Percentiles rank a stretch among this genome's conserved stretches.
Conservation (phyloP, 352 stramenopile species). For the Pythium biforme region DNA sequence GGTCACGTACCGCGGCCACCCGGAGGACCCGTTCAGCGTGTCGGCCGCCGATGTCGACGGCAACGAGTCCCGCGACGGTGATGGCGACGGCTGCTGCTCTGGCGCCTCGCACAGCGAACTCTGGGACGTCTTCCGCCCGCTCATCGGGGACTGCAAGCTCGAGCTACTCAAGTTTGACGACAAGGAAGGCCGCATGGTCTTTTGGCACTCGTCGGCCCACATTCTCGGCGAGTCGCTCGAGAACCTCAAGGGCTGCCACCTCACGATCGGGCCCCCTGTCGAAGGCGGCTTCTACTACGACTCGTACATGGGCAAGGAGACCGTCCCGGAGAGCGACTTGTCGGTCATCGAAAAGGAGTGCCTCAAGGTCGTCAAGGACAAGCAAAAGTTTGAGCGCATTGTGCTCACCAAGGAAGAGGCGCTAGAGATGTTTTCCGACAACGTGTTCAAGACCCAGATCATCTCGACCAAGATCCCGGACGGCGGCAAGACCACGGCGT, state of each 20-base stretch:
- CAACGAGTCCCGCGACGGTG: constrained; percentile 67
- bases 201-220: constrained; percentile 99
- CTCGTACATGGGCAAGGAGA: constrained; percentile 94
- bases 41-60: constrained; percentile 88
- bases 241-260: constrained; percentile 93
- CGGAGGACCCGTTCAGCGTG: constrained; percentile 75
- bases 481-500: constrained; percentile 94
- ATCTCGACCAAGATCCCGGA: constrained; percentile 95
- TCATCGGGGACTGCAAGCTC: constrained; percentile 96
- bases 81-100: constrained; percentile 47
- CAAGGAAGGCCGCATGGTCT: constrained; percentile 83
- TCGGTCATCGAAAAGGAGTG: constrained; percentile 90
- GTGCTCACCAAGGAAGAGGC: constrained; percentile 95
- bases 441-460: constrained; percentile 98
- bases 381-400: constrained; percentile 92
- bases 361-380: constrained; percentile 93
- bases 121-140: constrained; percentile 96
- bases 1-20: constrained; percentile 80
- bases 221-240: constrained; percentile 98
- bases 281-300: constrained; percentile 99
- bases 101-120: constrained; percentile 76
- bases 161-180: constrained; percentile 99
- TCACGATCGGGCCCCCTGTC: constrained; percentile 93
- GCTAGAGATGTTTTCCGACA: constrained; percentile 98
- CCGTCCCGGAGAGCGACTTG: constrained; percentile 59